Percentiles rank a stretch among this genome's conserved stretches.
Evolutionary conservation across 805 yeast genomes (phyloP).

Genomic region (Sungouiella blattae): DNA sequence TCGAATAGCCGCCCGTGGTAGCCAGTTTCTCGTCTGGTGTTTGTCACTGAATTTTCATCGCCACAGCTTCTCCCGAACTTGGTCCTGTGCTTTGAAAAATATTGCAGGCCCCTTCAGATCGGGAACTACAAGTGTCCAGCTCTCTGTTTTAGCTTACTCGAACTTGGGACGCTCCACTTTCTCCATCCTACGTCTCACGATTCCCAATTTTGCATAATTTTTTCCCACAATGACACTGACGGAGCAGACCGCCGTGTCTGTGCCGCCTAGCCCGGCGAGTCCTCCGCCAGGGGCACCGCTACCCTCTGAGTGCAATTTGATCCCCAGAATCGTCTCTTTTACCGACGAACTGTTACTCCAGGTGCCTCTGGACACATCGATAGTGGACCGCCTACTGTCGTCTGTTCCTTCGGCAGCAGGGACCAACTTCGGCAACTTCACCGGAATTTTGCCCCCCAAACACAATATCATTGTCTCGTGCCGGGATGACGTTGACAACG

Average conservation of each 20-base stretch:
- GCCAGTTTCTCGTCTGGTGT: no score
- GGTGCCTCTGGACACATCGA: neutral
- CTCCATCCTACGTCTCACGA: no score
- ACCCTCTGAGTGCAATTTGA: neutral
- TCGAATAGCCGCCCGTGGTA: no score
- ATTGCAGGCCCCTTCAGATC: no score
- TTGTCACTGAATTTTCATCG: no score
- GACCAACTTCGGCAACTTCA: neutral
- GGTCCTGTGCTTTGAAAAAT: no score
- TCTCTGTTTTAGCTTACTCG: no score
- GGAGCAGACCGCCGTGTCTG: neutral
- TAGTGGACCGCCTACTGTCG: neutral
- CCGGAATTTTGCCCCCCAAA: no score
- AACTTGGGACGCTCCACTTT: no score
- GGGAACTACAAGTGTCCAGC: no score
- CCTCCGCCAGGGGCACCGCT: neutral
- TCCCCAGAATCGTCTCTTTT: slow-evolving; percentile 1
- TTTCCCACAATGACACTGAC: slow-evolving; percentile 1
- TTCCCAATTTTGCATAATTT: no score
- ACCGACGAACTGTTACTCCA: neutral
- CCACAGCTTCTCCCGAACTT: no score
- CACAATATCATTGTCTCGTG: neutral
- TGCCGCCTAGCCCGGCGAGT: slow-evolving; percentile 2
- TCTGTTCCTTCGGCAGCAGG: neutral
- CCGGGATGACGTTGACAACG: neutral